These are phyloP conservation scores for Phlebopus sp. DNA, from an alignment of 1,284 basidiomycete species.

Conservation along the genomic window DNA sequence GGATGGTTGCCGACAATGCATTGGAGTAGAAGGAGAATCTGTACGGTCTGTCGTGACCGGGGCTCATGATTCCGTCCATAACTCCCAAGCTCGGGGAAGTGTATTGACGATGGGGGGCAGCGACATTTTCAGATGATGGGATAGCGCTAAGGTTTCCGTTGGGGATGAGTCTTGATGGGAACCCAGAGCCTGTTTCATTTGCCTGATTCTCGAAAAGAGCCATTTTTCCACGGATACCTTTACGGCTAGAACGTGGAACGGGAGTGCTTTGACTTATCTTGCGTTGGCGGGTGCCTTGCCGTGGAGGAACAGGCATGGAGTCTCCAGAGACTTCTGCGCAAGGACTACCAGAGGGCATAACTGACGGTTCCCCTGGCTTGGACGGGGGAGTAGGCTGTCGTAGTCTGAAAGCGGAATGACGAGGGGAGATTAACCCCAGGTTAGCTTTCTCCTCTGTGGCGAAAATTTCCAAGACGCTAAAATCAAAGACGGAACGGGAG, in stretches of 20 bases:
- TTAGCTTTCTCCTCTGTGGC: conserved; percentile 67
- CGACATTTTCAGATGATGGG: conserved; percentile 30
- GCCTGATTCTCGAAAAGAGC: conserved; percentile 82
- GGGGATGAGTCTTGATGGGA: conserved; percentile 38
- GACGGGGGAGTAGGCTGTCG: conserved; percentile 3
- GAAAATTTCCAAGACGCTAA: conserved; percentile 77
- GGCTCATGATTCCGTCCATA: conserved; percentile 39
- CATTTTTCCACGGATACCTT: conserved; percentile 82
- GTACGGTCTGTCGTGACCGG: conserved; percentile 87
- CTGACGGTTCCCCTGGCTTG: conserved; percentile 4
- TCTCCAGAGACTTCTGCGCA: conserved; percentile 23
- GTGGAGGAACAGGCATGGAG: conserved; percentile 23
- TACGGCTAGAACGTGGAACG: conserved; percentile 54
- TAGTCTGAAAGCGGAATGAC: conserved; percentile 27
- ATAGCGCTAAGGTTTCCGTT: conserved; percentile 30
- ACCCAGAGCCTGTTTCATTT: conserved; percentile 46
- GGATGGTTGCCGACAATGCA: conserved; percentile 88
- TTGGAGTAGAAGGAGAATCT: conserved; percentile 99
- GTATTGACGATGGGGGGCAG: conserved; percentile 18
- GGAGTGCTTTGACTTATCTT: conserved; percentile 82
- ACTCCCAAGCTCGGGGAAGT: conserved; percentile 10
- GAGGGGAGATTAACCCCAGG: conserved; percentile 49
- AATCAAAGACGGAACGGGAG: conserved; percentile 66
- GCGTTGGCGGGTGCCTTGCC: conserved; percentile 59
- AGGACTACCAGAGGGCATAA: conserved; percentile 13